A percentile compares a stretch with the other conserved stretches of the same genome.
These are phyloP conservation scores for Mimosa pudica DNA, from an alignment of 306 rosid genomes.

Conservation along the genomic window DNA sequence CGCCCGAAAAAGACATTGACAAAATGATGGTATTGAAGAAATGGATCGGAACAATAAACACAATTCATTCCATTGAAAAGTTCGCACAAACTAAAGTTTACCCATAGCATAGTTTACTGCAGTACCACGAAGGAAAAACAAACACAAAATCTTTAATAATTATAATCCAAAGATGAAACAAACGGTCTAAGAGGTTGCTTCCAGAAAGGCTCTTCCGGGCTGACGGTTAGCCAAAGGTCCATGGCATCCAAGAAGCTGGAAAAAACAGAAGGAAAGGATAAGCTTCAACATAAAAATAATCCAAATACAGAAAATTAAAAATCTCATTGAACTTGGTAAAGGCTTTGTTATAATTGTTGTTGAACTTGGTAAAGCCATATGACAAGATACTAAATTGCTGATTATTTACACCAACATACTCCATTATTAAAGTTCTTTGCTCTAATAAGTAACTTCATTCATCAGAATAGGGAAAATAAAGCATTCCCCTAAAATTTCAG, in stretches of 20 bases:
- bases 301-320: not conserved
- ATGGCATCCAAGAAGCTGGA: slow-evolving; percentile 85
- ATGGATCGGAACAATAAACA: slow-evolving; percentile 2
- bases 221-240: slow-evolving; percentile 62
- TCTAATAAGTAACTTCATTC: not conserved
- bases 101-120: slow-evolving; percentile 18
- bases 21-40: not conserved
- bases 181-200: slow-evolving; percentile 38
- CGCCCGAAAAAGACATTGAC: not conserved
- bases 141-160: slow-evolving; percentile 5
- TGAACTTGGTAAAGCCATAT: not conserved
- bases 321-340: not conserved
- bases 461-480: not conserved
- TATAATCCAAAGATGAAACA: not conserved
- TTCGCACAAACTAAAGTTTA: not conserved
- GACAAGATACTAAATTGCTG: not conserved
- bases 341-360: too few species aligned
- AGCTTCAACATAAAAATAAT: not conserved
- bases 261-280: not conserved
- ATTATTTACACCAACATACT: not conserved
- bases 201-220: slow-evolving; percentile 60
- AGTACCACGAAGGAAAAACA: slow-evolving; percentile 11
- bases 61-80: slow-evolving; percentile 22
- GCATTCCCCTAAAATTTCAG: not conserved
- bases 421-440: not conserved